Conservation (phyloP, 345 rosid species). For the Carallia pectinifolia region DNA sequence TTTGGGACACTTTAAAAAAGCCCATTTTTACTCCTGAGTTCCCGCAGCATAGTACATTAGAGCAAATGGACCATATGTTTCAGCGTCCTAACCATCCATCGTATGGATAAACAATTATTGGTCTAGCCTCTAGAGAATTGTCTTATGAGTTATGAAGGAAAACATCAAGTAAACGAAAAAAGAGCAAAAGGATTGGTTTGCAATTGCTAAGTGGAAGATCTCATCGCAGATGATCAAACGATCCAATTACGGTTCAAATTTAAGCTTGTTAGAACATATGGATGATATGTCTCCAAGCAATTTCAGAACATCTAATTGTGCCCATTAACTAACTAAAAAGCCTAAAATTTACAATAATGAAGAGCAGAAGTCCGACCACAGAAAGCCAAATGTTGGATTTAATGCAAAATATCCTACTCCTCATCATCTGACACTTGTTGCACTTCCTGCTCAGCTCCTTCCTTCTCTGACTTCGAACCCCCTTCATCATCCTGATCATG, state of each 20-base stretch:
- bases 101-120: slow-evolving; percentile 6
- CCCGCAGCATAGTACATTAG: not conserved
- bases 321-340: not conserved
- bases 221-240: not conserved
- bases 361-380: not conserved
- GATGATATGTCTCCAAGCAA: not conserved
- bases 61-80: not conserved
- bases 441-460: slow-evolving; percentile 19
- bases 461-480: slow-evolving; percentile 30
- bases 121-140: not conserved
- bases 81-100: not conserved
- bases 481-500: slow-evolving; percentile 40
- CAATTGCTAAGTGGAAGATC: not conserved
- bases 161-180: slow-evolving; percentile 11
- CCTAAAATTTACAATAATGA: slow-evolving; percentile 7
- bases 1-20: not conserved
- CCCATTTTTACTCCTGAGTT: not conserved
- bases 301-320: not conserved
- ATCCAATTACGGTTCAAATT: slow-evolving; percentile 6
- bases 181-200: slow-evolving; percentile 13
- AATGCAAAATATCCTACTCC: not conserved
- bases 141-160: slow-evolving; percentile 17
- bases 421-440: slow-evolving; percentile 44
- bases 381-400: not conserved
- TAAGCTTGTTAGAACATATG: too few species aligned